Conservation (phyloP, 176 grass and related monocot species). For the Chloris gayana region DNA sequence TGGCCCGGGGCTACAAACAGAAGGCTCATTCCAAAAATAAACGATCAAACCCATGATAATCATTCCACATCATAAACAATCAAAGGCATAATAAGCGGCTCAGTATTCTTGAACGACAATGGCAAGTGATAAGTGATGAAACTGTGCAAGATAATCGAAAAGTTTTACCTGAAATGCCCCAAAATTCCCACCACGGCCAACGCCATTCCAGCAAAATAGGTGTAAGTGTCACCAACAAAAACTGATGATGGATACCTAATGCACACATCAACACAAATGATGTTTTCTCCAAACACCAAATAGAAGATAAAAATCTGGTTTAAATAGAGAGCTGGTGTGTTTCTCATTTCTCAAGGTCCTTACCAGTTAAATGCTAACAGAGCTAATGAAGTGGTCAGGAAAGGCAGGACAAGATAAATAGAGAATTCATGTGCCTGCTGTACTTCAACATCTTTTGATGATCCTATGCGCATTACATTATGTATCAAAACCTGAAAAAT, state of each 20-base stretch:
- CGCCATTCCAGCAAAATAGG: conserved; percentile 99
- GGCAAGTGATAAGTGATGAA: conserved; percentile 9
- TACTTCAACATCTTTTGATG: conserved; percentile 73
- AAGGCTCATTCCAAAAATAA: neutral
- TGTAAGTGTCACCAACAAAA: conserved; percentile 99
- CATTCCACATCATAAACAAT: neutral
- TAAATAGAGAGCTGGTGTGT: conserved; percentile 23
- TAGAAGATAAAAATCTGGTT: neutral
- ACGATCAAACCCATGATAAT: neutral
- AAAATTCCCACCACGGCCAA: conserved; percentile 94
- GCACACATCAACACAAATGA: conserved; percentile 26
- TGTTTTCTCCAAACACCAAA: conserved; percentile 9
- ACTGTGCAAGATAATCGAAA: conserved; percentile 5
- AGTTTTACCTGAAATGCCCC: conserved; percentile 94
- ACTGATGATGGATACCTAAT: conserved; percentile 97
- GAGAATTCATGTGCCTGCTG: conserved; percentile 99
- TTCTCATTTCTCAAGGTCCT: conserved; percentile 23
- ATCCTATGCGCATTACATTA: conserved; percentile 97
- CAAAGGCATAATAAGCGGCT: neutral
- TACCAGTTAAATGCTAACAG: conserved; percentile 98
- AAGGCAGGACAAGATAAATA: conserved; percentile 90
- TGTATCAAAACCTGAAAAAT: conserved; percentile 95
- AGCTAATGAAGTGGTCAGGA: conserved; percentile 83
- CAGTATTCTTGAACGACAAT: neutral
- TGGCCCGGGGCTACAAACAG: neutral